Evolutionary conservation across 2,329 filamentous ascomycete genomes (phyloP).

Genomic region (Botrytis squamosa): DNA sequence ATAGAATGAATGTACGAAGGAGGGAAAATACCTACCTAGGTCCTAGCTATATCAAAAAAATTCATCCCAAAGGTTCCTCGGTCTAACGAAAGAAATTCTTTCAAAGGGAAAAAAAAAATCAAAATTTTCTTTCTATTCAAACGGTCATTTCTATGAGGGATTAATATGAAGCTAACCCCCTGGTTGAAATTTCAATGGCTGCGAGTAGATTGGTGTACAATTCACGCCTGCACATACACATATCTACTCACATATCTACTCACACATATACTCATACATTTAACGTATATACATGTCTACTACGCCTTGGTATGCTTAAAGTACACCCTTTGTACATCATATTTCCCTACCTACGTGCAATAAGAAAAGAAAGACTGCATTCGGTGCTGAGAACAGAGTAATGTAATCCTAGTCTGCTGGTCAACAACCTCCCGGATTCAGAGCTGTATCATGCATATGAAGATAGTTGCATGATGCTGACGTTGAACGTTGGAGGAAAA

Average conservation of each 20-base stretch:
- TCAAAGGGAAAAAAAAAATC: background rate
- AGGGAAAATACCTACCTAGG: too few species aligned
- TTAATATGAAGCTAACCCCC: background rate
- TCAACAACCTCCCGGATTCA: background rate
- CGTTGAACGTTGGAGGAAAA: background rate
- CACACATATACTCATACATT: background rate
- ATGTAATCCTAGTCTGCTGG: background rate
- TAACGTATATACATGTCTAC: background rate
- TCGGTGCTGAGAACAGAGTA: background rate
- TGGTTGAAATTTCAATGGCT: background rate
- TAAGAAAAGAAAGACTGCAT: background rate
- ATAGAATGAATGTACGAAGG: too few species aligned
- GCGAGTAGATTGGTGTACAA: background rate
- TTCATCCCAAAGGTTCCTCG: background rate
- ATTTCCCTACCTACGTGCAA: background rate
- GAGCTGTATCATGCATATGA: background rate
- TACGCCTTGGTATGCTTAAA: background rate
- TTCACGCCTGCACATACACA: background rate
- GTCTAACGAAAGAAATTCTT: constrained; percentile 4
- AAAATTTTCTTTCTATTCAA: background rate
- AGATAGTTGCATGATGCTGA: constrained; percentile 9
- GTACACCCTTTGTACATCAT: background rate
- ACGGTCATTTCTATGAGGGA: constrained; percentile 7
- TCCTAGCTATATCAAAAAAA: background rate
- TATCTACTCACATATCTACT: background rate